A percentile compares a stretch with the other conserved stretches of the same genome.
Evolutionary conservation across 306 rosid species (phyloP).

Genomic region (Prunus davidiana): DNA sequence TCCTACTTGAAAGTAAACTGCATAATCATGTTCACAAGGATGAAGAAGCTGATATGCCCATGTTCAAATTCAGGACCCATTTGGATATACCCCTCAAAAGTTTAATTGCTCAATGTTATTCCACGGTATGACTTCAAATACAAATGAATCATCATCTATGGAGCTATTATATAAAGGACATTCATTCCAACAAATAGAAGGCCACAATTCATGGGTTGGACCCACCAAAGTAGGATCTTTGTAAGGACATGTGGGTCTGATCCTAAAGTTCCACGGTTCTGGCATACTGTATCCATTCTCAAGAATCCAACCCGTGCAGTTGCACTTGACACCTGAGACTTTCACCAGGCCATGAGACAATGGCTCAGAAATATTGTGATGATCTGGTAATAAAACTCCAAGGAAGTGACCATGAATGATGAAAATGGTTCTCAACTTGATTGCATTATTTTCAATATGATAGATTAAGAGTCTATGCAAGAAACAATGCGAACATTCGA

Average conservation of each 20-base stretch:
- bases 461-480: background rate
- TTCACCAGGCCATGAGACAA: background rate
- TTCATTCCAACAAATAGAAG: background rate
- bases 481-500: background rate
- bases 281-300: background rate
- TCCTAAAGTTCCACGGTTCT: background rate
- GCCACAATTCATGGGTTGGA: background rate
- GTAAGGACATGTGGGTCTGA: background rate
- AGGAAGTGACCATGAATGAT: background rate
- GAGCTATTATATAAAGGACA: background rate
- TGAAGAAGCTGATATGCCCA: background rate
- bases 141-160: background rate
- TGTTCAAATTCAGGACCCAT: background rate
- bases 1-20: no score
- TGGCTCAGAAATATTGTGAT: background rate
- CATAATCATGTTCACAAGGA: no score
- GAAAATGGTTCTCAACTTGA: background rate
- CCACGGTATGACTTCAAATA: background rate
- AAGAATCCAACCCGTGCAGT: background rate
- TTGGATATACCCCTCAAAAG: background rate
- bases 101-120: background rate
- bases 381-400: background rate
- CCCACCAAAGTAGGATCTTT: background rate
- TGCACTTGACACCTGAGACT: background rate
- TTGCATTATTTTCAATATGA: background rate